phyloP scores from a whole-genome alignment of 73 alveolate genomes.

The Paramecium primaurelia region DNA sequence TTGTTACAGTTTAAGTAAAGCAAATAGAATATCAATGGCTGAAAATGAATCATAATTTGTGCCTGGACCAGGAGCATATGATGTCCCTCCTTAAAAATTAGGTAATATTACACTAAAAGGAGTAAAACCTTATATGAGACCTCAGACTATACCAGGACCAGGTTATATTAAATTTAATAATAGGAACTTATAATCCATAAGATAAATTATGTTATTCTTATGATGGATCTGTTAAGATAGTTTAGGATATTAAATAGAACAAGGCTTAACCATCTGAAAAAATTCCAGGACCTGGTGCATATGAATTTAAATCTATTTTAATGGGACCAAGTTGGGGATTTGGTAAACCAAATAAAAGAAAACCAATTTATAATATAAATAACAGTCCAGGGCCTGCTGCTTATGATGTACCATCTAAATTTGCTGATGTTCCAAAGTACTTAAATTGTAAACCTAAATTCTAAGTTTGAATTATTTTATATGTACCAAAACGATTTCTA shows the following conservation, averaged over 20 bases:
- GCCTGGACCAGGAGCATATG: conserved; percentile 21
- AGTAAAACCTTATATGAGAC: not conserved
- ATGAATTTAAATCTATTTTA: not conserved
- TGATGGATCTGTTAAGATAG: conserved; percentile 15
- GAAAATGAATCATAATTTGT: not conserved
- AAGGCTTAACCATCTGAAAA: not conserved
- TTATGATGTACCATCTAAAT: conserved; percentile 2
- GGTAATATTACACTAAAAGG: conserved; percentile 20
- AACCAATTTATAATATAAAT: not conserved
- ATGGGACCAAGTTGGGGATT: conserved; percentile 42
- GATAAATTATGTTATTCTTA: not conserved
- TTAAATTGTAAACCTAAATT: not conserved
- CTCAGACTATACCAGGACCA: not conserved
- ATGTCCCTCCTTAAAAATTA: not conserved
- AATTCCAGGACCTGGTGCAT: conserved; percentile 31
- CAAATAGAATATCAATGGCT: not conserved
- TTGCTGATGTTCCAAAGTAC: conserved; percentile 26
- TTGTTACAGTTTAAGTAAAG: not conserved
- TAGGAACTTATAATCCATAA: not conserved
- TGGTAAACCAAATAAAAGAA: not conserved
- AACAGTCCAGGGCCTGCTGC: not conserved
- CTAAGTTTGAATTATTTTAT: not conserved
- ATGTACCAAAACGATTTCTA: not conserved
- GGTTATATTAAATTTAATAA: not conserved
- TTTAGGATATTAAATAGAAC: not conserved